Base-by-base conservation (phyloP, 2,329 filamentous ascomycete genomes). In the Harringtonia lauricola region DNA sequence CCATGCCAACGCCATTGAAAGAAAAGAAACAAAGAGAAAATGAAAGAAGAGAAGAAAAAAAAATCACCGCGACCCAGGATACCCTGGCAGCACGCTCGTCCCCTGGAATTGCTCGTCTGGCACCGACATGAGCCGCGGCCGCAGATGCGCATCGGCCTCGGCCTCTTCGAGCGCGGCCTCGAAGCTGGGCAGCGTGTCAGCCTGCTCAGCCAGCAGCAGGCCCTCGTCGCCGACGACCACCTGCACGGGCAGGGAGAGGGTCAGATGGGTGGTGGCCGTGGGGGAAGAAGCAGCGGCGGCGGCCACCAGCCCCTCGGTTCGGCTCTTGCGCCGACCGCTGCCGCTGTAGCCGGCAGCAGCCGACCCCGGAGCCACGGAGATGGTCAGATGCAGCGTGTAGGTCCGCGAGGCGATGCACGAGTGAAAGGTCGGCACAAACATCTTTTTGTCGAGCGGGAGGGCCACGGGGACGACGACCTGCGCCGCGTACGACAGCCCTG, bases 361-460 rank as follows among this genome's bases (percentile, higher is more conserved):
- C 2, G 62, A 49, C 2, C 47, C 58, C 8, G 67, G 59, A 7
- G 52, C 47, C 10, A 66, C 41, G 8, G 59, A 62, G 7, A 78
- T 53, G 14, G 60, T 58, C 35, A 72, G 51, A 50, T 68, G 65
- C 26, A 78, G 54, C 5, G 68, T 64, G 56, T 79, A 79, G n/a
- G 67, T 66, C 22, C 74, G 68, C 8, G 71, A 72, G 31, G 66
- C 61, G 55, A 78, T 68, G 60, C 74, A 79, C 9, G 69, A 71
- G 59, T 77, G 71, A 54, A 78, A 79, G 6, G 71, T 72, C 0
- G 74, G 74, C 19, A 77, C 49, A 50, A 76, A 73, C 9, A 67
- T 61, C 55, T 68, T 72, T 53, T 64, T 68, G 24, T 58, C 55
- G 9, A 60, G 56, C 4, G 72, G 70, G 28, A 78, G 55, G 15